A percentile compares a stretch with the other conserved stretches of the same genome.
Conservation (phyloP, 768 basidiomycete genomes). For the Podaxis sp. region DNA sequence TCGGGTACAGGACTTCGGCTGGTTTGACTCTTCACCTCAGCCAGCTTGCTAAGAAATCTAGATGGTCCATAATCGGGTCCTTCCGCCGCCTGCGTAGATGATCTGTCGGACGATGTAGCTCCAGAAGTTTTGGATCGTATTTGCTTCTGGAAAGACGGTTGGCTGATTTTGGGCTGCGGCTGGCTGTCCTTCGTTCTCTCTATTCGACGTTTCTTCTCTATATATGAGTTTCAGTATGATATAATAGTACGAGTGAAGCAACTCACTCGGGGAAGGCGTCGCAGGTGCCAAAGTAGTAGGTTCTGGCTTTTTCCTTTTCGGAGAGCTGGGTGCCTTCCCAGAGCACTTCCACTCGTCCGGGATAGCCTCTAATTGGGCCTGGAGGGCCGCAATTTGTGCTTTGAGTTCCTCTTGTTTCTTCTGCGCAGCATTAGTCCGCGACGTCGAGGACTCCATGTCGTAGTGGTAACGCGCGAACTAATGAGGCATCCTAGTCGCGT, state of each 20-base stretch:
- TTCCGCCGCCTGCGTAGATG: slow-evolving; percentile 13
- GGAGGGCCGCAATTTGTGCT: slow-evolving; percentile 52
- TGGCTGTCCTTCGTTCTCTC: slow-evolving; percentile 18
- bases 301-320: slow-evolving; percentile 46
- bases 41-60: slow-evolving; percentile 50
- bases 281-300: slow-evolving; percentile 45
- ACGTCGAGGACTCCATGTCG: slow-evolving; percentile 56
- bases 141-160: slow-evolving; percentile 3
- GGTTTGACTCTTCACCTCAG: slow-evolving; percentile 29
- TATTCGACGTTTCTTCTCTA: slow-evolving; percentile 44
- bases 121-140: neutral
- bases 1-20: slow-evolving; percentile 15
- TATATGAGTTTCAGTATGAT: neutral
- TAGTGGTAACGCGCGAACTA: neutral
- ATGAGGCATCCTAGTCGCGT: slow-evolving; percentile 1
- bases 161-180: slow-evolving; percentile 6
- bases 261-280: slow-evolving; percentile 70
- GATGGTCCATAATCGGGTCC: slow-evolving; percentile 45
- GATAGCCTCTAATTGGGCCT: slow-evolving; percentile 49
- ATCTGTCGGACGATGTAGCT: slow-evolving; percentile 6
- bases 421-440: slow-evolving; percentile 35
- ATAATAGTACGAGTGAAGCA: neutral
- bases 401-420: slow-evolving; percentile 48
- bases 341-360: slow-evolving; percentile 24
- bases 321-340: slow-evolving; percentile 29